phyloP scores from a whole-genome alignment of 1,284 basidiomycete species.

The Hypsizygus ulmarius region DNA sequence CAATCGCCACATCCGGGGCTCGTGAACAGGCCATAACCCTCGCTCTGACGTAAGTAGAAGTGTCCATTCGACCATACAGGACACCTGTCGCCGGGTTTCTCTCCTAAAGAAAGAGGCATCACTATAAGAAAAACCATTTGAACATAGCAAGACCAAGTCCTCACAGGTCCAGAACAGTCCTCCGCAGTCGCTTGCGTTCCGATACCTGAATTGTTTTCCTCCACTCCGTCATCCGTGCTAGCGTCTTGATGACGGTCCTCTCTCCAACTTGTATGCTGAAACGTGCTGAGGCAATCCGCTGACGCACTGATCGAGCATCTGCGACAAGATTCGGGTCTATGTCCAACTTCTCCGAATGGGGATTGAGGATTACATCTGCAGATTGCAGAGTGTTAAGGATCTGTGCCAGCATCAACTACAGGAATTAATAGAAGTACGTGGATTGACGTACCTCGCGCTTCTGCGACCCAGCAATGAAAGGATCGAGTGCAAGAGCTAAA shows the following conservation, averaged over 20 bases:
- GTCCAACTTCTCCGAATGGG: conserved; percentile 42
- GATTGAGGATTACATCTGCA: conserved; percentile 52
- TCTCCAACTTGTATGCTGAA: conserved; percentile 64
- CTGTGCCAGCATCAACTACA: conserved; percentile 30
- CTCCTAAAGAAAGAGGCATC: conserved; percentile 42
- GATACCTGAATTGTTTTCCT: conserved; percentile 60
- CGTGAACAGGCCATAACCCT: conserved; percentile 74
- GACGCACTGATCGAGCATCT: conserved; percentile 48
- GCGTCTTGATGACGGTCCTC: conserved; percentile 58
- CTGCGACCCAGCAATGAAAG: conserved; percentile 53
- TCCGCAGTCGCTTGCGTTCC: conserved; percentile 68
- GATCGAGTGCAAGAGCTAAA: conserved; percentile 61
- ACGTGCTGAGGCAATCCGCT: conserved; percentile 51
- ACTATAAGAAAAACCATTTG: not conserved
- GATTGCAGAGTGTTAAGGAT: conserved; percentile 56
- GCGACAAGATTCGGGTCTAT: conserved; percentile 53
- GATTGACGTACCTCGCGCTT: conserved; percentile 58
- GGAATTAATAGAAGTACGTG: not conserved
- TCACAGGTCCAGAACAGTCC: conserved; percentile 69
- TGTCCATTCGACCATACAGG: conserved; percentile 57
- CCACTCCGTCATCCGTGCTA: conserved; percentile 66
- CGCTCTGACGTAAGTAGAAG: conserved; percentile 64
- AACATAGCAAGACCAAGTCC: conserved; percentile 23
- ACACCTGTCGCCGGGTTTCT: conserved; percentile 68
- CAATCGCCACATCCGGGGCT: conserved; percentile 62